Base-by-base conservation (phyloP, 208 protist genomes). In the Trypanosoma boissoni region DNA sequence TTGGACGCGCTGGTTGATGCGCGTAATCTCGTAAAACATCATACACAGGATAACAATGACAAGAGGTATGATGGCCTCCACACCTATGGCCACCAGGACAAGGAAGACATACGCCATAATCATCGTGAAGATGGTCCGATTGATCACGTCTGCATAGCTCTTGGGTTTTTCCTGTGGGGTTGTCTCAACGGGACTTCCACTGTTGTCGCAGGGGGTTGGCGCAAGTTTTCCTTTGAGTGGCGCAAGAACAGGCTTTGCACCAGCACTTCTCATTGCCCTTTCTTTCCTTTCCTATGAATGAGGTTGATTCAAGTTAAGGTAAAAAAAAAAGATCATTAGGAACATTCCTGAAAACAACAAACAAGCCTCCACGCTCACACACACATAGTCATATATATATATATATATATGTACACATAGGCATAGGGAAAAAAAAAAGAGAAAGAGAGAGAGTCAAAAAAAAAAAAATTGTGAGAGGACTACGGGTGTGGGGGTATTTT, bases 21-120 rank as follows among this genome's bases (percentile, higher is more conserved):
- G 82, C 0, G 83, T 94, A 24, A 97, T 73, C 58, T 97, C 89
- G 48, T 78, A 75, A 64, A 94, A 96, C 88, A 96, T 94, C 43
- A 70, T 80, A 32, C 62, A 73, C 48, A 76, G 66, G 43, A 95
- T 87, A 9, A 76, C 51, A 34, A 93, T 46, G 12, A 94, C 66
- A 24, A 94, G 41, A 20, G 71, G 60, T 18, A 96, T 78, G 8
- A 80, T 75, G 26, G 79, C 80, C 28, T 72, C 71, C n/a, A 86
- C 74, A 44, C 92, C 92, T 1, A 91, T 57, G n/a, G 88, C 82
- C 36, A 95, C 78, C 31, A 80, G 68, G 3, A 24, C 66, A 10
- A 96, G 72, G 46, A 96, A 97, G n/a, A 83, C 49, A 60, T 89
- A 88, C 20, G 74, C 85, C 91, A 95, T 95, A 27, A 86, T 48